Percentiles rank a stretch among this genome's conserved stretches.
Evolutionary conservation across 78 protist species (phyloP).

Genomic region (Blattamonas nauphoetae): DNA sequence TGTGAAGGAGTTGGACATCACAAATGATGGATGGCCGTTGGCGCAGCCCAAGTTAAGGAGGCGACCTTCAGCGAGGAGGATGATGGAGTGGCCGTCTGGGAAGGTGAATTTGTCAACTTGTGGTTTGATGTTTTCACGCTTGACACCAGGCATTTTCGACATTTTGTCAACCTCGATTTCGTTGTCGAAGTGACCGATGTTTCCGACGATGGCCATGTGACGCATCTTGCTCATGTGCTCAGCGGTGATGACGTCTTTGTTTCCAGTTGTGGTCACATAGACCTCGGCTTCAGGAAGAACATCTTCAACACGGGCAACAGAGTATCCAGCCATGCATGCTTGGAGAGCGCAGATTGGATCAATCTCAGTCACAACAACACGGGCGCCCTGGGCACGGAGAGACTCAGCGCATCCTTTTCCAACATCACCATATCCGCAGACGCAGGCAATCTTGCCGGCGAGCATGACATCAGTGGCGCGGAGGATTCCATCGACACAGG

Average conservation of each 20-base stretch:
- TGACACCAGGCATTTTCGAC: constrained; percentile 49
- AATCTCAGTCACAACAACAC: constrained; percentile 89
- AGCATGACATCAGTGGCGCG: constrained; percentile 98
- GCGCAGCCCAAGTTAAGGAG: constrained; percentile 99
- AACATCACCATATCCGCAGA: constrained; percentile 96
- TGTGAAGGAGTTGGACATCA: constrained; percentile 96
- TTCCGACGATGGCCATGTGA: constrained; percentile 94
- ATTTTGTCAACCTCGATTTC: constrained; percentile 92
- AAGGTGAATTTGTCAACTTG: constrained; percentile 86
- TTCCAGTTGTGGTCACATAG: constrained; percentile 96
- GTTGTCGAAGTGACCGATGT: constrained; percentile 99
- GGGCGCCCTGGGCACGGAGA: constrained; percentile 76
- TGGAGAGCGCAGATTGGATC: constrained; percentile 99
- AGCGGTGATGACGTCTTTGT: constrained; percentile 75
- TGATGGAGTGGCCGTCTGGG: constrained; percentile 71
- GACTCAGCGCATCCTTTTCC: constrained; percentile 95
- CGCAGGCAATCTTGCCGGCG: constrained; percentile 88
- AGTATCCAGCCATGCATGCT: constrained; percentile 94
- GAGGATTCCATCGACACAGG: constrained; percentile 94
- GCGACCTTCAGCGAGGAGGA: constrained; percentile 96
- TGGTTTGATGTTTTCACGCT: constrained; percentile 83
- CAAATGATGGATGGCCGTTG: constrained; percentile 98
- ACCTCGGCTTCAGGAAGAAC: constrained; percentile 65
- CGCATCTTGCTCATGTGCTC: constrained; percentile 83
- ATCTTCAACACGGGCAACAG: constrained; percentile 79